phyloP scores from a whole-genome alignment of 108 stramenopile genomes.

The Fragilaria radians region DNA sequence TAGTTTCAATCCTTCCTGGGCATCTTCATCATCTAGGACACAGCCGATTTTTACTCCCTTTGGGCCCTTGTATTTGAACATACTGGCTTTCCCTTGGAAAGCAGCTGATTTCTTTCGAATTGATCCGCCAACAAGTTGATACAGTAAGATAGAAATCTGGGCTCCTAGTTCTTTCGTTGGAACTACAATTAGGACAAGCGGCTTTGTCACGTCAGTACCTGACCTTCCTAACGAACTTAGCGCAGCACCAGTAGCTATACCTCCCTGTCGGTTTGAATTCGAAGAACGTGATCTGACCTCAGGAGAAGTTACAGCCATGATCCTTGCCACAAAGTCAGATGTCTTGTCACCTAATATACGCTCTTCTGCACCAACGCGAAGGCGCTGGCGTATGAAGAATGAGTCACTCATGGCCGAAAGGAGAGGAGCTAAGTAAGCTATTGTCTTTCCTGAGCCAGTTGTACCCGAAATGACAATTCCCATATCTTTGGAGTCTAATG shows the following conservation, averaged over 20 bases:
- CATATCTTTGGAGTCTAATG: constrained; percentile 31
- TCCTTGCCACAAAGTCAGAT: constrained; percentile 59
- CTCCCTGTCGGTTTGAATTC: constrained; percentile 24
- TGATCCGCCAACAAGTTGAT: constrained; percentile 66
- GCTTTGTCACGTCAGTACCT: constrained; percentile 64
- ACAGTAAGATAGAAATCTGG: constrained; percentile 70
- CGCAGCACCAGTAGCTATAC: constrained; percentile 50
- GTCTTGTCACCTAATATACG: constrained; percentile 55
- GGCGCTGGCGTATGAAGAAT: constrained; percentile 60
- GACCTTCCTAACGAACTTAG: constrained; percentile 58
- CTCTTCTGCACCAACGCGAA: constrained; percentile 74
- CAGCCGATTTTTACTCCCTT: constrained; percentile 81
- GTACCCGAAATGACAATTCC: constrained; percentile 59
- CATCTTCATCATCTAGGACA: constrained; percentile 74
- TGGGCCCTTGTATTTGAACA: constrained; percentile 81
- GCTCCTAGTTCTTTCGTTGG: constrained; percentile 89
- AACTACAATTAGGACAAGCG: constrained; percentile 86
- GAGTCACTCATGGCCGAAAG: constrained; percentile 70
- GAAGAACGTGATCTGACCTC: constrained; percentile 43
- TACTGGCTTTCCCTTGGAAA: constrained; percentile 43
- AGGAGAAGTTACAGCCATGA: constrained; percentile 64
- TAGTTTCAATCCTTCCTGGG: constrained; percentile 68
- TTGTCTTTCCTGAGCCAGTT: constrained; percentile 68
- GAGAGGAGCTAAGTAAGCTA: constrained; percentile 72
- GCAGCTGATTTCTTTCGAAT: constrained; percentile 41